Percentiles rank a stretch among this genome's conserved stretches.
Conservation (phyloP, 768 basidiomycete species). For the Trametes villosa region DNA sequence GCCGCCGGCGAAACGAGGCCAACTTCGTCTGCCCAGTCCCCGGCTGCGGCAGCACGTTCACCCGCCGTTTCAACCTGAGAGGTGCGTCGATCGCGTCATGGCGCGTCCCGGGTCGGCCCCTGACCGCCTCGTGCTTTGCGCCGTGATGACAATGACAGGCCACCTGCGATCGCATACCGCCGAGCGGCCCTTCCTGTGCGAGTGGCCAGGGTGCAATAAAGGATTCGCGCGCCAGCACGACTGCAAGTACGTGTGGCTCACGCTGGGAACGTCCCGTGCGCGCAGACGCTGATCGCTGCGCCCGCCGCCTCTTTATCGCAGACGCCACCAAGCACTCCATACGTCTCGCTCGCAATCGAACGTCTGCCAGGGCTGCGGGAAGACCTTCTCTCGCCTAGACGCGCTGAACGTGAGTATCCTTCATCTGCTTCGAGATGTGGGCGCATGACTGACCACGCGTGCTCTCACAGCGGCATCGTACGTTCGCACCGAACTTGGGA, state of each 20-base stretch:
- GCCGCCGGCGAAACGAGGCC: conserved; percentile 87
- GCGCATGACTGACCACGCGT: conserved; percentile 25
- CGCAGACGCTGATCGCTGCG: conserved; percentile 2
- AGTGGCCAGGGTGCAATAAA: conserved; percentile 93
- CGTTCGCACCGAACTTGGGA: conserved; percentile 37
- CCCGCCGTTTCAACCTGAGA: conserved; percentile 86
- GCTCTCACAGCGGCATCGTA: conserved; percentile 70
- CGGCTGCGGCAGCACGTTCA: conserved; percentile 50
- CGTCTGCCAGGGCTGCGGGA: conserved; percentile 89
- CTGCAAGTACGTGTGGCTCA: conserved; percentile 77
- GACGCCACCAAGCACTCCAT: conserved; percentile 91
- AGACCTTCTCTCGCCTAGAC: conserved; percentile 93
- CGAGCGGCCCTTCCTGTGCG: conserved; percentile 91
- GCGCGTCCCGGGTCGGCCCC: conserved; percentile 5
- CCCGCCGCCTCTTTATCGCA: conserved; percentile 33
- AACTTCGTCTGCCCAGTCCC: conserved; percentile 65
- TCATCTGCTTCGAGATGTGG: conserved; percentile 32
- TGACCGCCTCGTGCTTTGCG: conserved; percentile 2
- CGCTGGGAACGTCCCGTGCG: background rate
- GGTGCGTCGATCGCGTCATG: conserved; percentile 47
- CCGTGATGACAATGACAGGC: conserved; percentile 52
- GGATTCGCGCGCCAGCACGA: conserved; percentile 96
- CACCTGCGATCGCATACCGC: conserved; percentile 95
- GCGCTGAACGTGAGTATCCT: conserved; percentile 82
- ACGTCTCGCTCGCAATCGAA: conserved; percentile 82